Conservation (phyloP, 2,329 filamentous ascomycete species). For the Immersiporthe knoxdaviesiana region DNA sequence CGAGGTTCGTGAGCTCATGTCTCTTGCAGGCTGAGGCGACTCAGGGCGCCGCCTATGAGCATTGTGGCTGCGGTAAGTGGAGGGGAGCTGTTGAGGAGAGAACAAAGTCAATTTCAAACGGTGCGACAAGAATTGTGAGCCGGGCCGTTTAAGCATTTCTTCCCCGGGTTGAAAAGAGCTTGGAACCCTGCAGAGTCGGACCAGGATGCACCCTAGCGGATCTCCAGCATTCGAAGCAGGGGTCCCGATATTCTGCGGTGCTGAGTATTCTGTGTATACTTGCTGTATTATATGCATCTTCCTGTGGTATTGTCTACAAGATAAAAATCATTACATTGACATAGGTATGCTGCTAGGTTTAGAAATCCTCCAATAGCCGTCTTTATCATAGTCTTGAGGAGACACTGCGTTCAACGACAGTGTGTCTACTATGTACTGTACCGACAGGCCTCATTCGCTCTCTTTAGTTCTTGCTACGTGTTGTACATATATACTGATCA, state of each 20-base stretch:
- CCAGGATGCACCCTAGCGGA: background rate
- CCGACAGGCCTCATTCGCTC: background rate
- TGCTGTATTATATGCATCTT: too few species aligned
- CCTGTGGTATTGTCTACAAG: too few species aligned
- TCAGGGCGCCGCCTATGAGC: slow-evolving; percentile 5
- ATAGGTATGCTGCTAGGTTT: background rate
- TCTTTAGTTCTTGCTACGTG: background rate
- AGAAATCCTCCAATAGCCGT: background rate
- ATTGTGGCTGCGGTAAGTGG: slow-evolving; percentile 15
- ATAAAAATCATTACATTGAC: too few species aligned
- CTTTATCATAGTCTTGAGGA: background rate
- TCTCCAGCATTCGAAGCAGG: background rate
- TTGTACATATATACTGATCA: too few species aligned
- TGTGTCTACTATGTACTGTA: too few species aligned
- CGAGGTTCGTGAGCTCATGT: slow-evolving; percentile 24
- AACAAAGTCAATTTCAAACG: background rate
- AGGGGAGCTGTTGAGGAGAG: background rate
- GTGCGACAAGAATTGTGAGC: background rate
- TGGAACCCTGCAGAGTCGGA: background rate
- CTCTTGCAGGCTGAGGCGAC: background rate
- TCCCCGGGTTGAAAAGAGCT: background rate
- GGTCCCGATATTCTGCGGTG: background rate
- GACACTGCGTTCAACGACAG: background rate
- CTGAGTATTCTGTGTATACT: too few species aligned
- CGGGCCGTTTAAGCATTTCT: background rate